Percentiles rank a stretch among this genome's conserved stretches.
These are phyloP conservation scores for Evansstolkia leycettana DNA, from an alignment of 495 filamentous ascomycete species.

Conservation along the genomic window DNA sequence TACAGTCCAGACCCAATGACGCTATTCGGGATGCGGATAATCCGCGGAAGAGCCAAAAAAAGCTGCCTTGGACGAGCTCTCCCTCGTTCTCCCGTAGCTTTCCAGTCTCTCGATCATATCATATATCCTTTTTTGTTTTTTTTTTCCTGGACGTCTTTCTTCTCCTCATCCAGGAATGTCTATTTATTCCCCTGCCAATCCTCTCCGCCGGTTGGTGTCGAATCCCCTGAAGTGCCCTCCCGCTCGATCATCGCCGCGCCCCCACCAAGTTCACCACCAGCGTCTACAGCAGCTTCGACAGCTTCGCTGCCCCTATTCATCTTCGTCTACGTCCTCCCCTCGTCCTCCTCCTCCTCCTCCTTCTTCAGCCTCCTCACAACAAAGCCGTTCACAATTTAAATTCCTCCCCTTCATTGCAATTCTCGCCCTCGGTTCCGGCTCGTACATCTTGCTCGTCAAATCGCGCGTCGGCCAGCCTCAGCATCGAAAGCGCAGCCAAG, in stretches of 20 bases:
- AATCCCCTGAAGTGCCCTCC: background rate
- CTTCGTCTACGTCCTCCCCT: conserved; percentile 5
- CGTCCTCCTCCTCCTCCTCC: conserved; percentile 3
- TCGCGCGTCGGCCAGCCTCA: conserved; percentile 30
- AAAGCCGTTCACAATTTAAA: conserved; percentile 40
- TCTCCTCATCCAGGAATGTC: background rate
- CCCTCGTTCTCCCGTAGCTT: background rate
- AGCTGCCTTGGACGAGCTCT: background rate
- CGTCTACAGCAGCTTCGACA: conserved; percentile 7
- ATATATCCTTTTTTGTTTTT: background rate
- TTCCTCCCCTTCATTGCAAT: conserved; percentile 54
- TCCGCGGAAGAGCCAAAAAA: too few relatives aligned
- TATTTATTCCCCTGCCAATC: background rate
- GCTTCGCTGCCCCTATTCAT: background rate
- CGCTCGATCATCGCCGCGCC: background rate
- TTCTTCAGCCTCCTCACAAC: conserved; percentile 12
- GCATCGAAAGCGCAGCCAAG: conserved; percentile 2
- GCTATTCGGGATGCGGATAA: too few relatives aligned
- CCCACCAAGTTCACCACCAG: background rate
- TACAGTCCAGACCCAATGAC: too few relatives aligned
- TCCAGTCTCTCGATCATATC: background rate
- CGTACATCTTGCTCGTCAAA: conserved; percentile 52
- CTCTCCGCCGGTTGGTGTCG: background rate
- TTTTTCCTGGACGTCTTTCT: background rate
- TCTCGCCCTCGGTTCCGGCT: conserved; percentile 41